Conservation (phyloP, 306 rosid genomes). For the Dalbergia oliveri region DNA sequence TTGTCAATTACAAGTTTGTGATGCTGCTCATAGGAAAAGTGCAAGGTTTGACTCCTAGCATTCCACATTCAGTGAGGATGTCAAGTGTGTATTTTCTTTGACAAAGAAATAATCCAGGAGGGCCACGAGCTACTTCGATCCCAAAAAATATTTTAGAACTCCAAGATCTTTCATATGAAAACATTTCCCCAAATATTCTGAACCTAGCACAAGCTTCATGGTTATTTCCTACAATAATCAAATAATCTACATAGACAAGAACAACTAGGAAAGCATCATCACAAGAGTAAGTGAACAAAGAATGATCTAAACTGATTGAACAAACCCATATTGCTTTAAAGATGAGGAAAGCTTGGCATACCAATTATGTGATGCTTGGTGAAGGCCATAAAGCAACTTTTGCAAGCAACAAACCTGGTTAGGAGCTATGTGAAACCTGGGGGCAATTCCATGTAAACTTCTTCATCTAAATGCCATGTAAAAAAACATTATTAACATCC, state of each 20-base stretch:
- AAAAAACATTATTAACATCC: background rate
- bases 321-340: no score
- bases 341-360: no score
- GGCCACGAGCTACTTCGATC: background rate
- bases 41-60: background rate
- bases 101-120: background rate
- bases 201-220: background rate
- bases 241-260: background rate
- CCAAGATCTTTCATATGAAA: background rate
- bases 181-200: background rate
- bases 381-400: no score
- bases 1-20: accelerated
- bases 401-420: no score
- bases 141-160: no score
- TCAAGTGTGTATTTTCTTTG: background rate
- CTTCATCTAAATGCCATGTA: background rate
- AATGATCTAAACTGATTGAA: background rate
- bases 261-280: background rate
- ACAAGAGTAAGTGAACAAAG: background rate
- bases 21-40: background rate
- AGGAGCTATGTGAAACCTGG: no score
- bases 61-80: background rate
- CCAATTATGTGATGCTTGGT: no score
- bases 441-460: no score
- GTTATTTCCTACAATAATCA: background rate